These are phyloP conservation scores for Colletotrichum eremochloae DNA, from an alignment of 2,329 filamentous ascomycete genomes.

Conservation along the genomic window DNA sequence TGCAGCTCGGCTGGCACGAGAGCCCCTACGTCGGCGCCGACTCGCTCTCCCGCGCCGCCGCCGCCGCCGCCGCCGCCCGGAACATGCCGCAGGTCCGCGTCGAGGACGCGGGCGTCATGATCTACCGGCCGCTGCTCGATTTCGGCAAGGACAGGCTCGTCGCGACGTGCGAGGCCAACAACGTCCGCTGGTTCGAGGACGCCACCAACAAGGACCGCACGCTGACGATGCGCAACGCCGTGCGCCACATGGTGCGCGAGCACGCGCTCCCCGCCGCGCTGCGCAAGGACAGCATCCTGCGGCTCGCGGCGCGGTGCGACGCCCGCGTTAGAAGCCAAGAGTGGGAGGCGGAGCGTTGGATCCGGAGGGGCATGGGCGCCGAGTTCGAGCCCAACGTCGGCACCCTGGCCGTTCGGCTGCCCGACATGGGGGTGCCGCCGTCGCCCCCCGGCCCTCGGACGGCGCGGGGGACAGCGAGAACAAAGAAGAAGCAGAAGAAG, in stretches of 20 bases:
- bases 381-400: slow-evolving; percentile 63
- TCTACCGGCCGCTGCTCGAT: slow-evolving; percentile 77
- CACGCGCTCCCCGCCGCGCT: slow-evolving; percentile 78
- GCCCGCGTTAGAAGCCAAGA: slow-evolving; percentile 59
- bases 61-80: slow-evolving; percentile 21
- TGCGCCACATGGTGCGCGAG: slow-evolving; percentile 74
- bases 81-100: slow-evolving; percentile 50
- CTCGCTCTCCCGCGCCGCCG: slow-evolving; percentile 28
- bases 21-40: slow-evolving; percentile 41
- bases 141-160: slow-evolving; percentile 82
- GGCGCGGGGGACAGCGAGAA: neutral
- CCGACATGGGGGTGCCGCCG: slow-evolving; percentile 47
- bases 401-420: slow-evolving; percentile 62
- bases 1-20: slow-evolving; percentile 39
- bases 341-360: slow-evolving; percentile 68
- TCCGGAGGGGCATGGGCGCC: slow-evolving; percentile 59
- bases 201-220: slow-evolving; percentile 83
- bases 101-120: slow-evolving; percentile 75
- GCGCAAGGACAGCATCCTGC: slow-evolving; percentile 72
- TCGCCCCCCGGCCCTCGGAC: neutral
- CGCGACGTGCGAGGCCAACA: slow-evolving; percentile 77
- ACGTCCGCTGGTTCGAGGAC: slow-evolving; percentile 85
- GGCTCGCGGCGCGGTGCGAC: slow-evolving; percentile 68
- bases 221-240: slow-evolving; percentile 83
- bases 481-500: too few species aligned